These are phyloP conservation scores for Lasiodiplodia sp. DNA, from an alignment of 2,329 filamentous ascomycete species.

Conservation along the genomic window DNA sequence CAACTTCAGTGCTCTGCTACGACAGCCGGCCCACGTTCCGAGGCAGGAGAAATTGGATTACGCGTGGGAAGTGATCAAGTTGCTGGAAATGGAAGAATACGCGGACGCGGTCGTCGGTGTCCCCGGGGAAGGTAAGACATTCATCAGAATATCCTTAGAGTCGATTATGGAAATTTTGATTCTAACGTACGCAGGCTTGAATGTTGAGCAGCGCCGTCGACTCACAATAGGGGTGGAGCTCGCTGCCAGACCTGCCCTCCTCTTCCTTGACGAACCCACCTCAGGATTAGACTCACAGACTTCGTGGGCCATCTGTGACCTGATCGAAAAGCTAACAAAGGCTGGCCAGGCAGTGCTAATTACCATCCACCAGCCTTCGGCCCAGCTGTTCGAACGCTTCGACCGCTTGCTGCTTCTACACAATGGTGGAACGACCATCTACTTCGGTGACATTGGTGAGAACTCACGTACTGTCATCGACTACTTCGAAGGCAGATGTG, in stretches of 20 bases:
- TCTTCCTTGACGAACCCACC: conserved; percentile 95
- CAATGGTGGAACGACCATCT: conserved; percentile 78
- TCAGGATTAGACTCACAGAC: conserved; percentile 94
- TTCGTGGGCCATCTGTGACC: conserved; percentile 87
- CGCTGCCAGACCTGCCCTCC: conserved; percentile 85
- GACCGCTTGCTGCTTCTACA: conserved; percentile 81
- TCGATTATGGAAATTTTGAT: neutral
- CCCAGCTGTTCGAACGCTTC: conserved; percentile 92
- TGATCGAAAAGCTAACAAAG: conserved; percentile 88
- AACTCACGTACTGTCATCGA: conserved; percentile 71
- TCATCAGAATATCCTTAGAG: neutral
- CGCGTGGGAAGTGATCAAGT: conserved; percentile 87
- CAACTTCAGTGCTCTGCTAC: conserved; percentile 82
- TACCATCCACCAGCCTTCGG: conserved; percentile 96
- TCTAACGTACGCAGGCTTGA: conserved; percentile 44
- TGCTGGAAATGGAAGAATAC: conserved; percentile 89
- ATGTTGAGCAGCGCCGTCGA: conserved; percentile 72
- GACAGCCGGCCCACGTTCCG: conserved; percentile 78
- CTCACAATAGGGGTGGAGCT: conserved; percentile 96
- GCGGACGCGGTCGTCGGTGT: conserved; percentile 91
- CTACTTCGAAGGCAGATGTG: conserved; percentile 56
- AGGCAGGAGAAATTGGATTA: conserved; percentile 82
- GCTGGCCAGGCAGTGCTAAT: conserved; percentile 93
- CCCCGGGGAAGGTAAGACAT: conserved; percentile 73
- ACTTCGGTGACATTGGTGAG: conserved; percentile 80